phyloP scores from a whole-genome alignment of 208 protist genomes.

The Crithidia brevicula region DNA sequence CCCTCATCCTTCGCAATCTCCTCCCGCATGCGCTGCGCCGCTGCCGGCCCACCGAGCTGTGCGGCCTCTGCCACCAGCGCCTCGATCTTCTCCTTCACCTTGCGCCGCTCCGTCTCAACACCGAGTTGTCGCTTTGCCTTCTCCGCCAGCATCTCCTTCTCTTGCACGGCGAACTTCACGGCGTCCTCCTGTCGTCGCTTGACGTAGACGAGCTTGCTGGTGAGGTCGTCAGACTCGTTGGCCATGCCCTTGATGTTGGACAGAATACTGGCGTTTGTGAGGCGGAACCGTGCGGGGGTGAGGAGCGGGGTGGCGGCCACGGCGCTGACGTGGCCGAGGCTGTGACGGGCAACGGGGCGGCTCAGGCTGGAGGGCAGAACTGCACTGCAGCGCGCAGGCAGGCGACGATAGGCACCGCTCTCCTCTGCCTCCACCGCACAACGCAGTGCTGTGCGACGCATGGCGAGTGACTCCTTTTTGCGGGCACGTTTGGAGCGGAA shows the following conservation, averaged over 20 bases:
- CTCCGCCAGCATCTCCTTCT: constrained; percentile 69
- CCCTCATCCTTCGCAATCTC: constrained; percentile 51
- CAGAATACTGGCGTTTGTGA: constrained; percentile 81
- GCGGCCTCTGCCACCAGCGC: constrained; percentile 59
- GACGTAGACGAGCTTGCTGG: constrained; percentile 80
- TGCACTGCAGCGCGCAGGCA: not conserved
- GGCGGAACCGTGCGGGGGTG: constrained; percentile 33
- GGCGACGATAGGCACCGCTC: constrained; percentile 9
- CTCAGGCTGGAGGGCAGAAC: not conserved
- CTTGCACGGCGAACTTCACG: constrained; percentile 74
- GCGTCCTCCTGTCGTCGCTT: constrained; percentile 78
- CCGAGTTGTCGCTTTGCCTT: constrained; percentile 80
- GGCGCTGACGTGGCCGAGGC: not conserved
- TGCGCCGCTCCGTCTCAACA: constrained; percentile 42
- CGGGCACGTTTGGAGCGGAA: too few relatives aligned
- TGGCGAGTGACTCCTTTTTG: too few relatives aligned
- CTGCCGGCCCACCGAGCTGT: constrained; percentile 48
- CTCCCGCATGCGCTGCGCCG: constrained; percentile 55
- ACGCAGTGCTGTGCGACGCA: constrained; percentile 23
- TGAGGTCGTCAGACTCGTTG: constrained; percentile 66
- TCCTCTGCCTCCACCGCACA: not conserved
- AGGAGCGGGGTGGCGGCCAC: not conserved
- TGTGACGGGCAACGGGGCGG: not conserved
- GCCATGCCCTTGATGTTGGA: constrained; percentile 69
- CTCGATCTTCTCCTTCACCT: constrained; percentile 55